These are phyloP conservation scores for Canariomyces notabilis DNA, from an alignment of 2,329 filamentous ascomycete species.

Conservation along the genomic window DNA sequence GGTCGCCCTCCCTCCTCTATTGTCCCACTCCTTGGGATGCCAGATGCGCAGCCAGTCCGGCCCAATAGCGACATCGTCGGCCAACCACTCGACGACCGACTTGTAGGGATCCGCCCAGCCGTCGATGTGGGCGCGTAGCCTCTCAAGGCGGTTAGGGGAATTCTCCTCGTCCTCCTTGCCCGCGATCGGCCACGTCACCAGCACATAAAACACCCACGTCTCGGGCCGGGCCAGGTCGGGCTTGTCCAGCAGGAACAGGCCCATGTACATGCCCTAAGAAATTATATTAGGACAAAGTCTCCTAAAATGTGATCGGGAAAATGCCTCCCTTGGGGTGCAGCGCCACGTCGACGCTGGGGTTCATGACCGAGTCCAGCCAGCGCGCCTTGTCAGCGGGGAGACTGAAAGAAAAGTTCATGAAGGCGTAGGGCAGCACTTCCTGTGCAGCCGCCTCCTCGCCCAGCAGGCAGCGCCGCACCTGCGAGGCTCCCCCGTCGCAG, in stretches of 20 bases:
- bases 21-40: slow-evolving; percentile 16
- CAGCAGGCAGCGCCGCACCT: slow-evolving; percentile 12
- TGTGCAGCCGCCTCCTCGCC: slow-evolving; percentile 11
- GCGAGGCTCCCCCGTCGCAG: slow-evolving; percentile 9
- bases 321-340: slow-evolving; percentile 17
- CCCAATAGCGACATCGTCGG: slow-evolving; percentile 9
- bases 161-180: slow-evolving; percentile 9
- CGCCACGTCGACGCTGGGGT: slow-evolving; percentile 16
- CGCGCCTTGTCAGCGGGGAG: slow-evolving; percentile 9
- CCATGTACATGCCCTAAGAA: slow-evolving; percentile 17
- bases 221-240: slow-evolving; percentile 12
- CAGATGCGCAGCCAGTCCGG: slow-evolving; percentile 13
- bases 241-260: slow-evolving; percentile 18
- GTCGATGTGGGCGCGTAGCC: slow-evolving; percentile 13
- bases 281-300: too few relatives aligned
- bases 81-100: slow-evolving; percentile 13
- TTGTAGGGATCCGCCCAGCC: slow-evolving; percentile 17
- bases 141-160: slow-evolving; percentile 5
- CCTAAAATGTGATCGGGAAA: too few relatives aligned
- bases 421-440: slow-evolving; percentile 13
- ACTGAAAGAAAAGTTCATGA: slow-evolving; percentile 15
- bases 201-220: slow-evolving; percentile 16
- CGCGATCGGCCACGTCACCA: slow-evolving; percentile 12
- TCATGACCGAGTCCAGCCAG: slow-evolving; percentile 11
- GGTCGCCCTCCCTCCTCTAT: slow-evolving; percentile 19